Evolutionary conservation across 2,329 filamentous ascomycete species (phyloP).

Genomic region (Penicillium sp.): DNA sequence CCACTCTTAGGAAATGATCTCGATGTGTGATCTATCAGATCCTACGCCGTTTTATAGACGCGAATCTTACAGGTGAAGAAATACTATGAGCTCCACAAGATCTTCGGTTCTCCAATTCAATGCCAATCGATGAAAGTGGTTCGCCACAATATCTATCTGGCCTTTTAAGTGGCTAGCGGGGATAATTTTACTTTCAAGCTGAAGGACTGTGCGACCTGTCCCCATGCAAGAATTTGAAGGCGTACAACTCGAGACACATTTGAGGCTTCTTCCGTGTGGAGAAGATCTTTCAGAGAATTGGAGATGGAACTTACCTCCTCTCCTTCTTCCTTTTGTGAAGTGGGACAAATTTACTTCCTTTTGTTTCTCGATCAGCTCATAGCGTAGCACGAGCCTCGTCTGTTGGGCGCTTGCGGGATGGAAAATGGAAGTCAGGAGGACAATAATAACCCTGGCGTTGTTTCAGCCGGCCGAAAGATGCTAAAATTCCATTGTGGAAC

Average conservation of each 20-base stretch:
- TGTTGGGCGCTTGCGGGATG: constrained; percentile 18
- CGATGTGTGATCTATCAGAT: constrained; percentile 4
- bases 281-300: background rate
- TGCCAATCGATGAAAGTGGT: background rate
- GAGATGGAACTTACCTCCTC: background rate
- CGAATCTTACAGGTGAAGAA: background rate
- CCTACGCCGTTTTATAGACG: background rate
- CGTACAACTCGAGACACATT: background rate
- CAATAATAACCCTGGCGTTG: constrained; percentile 6
- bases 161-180: background rate
- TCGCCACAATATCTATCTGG: background rate
- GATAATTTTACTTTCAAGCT: background rate
- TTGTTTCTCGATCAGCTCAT: background rate
- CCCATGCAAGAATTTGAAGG: background rate
- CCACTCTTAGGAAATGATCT: background rate
- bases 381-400: constrained; percentile 11
- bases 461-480: constrained; percentile 1
- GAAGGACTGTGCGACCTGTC: background rate
- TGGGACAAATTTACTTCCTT: background rate
- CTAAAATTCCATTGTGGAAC: background rate
- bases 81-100: background rate
- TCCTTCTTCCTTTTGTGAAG: background rate
- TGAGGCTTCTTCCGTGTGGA: background rate
- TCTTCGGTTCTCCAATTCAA: background rate
- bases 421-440: constrained; percentile 19